These are phyloP conservation scores for Teunomyces atbi DNA, from an alignment of 805 yeast genomes.

Conservation along the genomic window DNA sequence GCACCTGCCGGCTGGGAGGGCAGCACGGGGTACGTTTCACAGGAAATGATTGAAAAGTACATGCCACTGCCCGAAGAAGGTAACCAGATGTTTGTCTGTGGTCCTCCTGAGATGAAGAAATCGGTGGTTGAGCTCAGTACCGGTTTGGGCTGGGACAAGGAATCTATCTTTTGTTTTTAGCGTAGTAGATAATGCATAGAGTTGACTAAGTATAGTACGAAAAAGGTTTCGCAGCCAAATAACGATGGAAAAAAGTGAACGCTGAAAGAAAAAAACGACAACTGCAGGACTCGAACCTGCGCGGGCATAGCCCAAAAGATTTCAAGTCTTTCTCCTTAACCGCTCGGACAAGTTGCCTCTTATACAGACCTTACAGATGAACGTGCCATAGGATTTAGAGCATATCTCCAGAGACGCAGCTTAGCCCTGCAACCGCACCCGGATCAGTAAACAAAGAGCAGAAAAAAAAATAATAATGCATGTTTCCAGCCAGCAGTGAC, in stretches of 20 bases:
- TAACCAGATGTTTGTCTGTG: slow-evolving; percentile 68
- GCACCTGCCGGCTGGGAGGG: slow-evolving; percentile 55
- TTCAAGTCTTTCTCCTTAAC: slow-evolving; percentile 18
- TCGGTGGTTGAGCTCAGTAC: slow-evolving; percentile 48
- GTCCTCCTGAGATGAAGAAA: slow-evolving; percentile 69
- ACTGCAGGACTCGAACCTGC: slow-evolving; percentile 18
- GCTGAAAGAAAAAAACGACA: slow-evolving; percentile 10
- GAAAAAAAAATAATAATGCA: neutral
- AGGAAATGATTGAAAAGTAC: slow-evolving; percentile 52
- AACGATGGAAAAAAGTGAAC: neutral
- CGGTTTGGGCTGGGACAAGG: slow-evolving; percentile 61
- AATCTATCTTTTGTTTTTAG: slow-evolving; percentile 55
- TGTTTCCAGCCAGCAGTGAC: neutral
- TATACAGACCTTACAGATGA: neutral
- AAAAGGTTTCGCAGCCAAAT: neutral
- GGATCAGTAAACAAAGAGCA: neutral
- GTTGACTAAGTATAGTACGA: no score
- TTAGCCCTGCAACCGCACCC: no score
- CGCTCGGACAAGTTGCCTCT: slow-evolving; percentile 17
- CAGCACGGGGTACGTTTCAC: slow-evolving; percentile 56
- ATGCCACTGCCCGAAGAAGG: slow-evolving; percentile 50
- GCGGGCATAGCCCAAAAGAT: slow-evolving; percentile 18
- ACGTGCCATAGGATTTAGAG: neutral
- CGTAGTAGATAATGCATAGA: neutral
- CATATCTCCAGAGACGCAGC: neutral